Base-by-base conservation (phyloP, 2,329 filamentous ascomycete species). In the Ceratocystis lukuohia region DNA sequence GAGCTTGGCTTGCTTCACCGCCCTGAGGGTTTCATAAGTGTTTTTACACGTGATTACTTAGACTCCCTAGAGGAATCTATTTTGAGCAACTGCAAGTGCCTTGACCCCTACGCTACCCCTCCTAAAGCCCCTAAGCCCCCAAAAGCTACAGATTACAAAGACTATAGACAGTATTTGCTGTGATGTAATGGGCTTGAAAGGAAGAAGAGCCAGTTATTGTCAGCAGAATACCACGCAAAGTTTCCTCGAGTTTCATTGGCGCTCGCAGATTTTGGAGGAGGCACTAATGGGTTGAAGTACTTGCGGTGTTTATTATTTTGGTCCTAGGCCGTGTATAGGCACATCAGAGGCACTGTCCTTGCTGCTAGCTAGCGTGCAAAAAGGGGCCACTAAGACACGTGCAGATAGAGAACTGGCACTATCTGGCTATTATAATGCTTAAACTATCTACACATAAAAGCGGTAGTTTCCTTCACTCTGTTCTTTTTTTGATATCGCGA, bases 391-490 rank as follows among this genome's bases (percentile, higher is more conserved):
- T 37, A n/a, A 59, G 56, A 59, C 56, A 59, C 15, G 56, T 59
- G 28, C 56, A n/a, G n/a, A n/a, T n/a, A 7, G 20, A 33, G 56
- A 28, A 37, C 15, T 37, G 56, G 25, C 28, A 37, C 56, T 59
- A 30, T 59, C 25, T 7, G 17, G 8, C 30, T 30, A 8, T 37
- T 30, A n/a, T 37, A 33, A 41, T 15, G 37, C 10, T 41, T 33
- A 30, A 37, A 59, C 28, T 59, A 59, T 59, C 56, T 59, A 59
- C 56, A 33, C 28, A 59, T 59, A 59, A 59, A 59, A 30, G 56
- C 56, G 33, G n/a, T 59, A 30, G 56, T 33, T 37, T 59, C 56
- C 56, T 30, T 59, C 28, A 37, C 56, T 59, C 17, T 59, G 15
- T 37, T 37, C 15, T 59, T 59, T 37, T 2, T 8, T 20, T 33